Conservation (phyloP, 257 asterid genomes). For the Rehmannia glutinosa region DNA sequence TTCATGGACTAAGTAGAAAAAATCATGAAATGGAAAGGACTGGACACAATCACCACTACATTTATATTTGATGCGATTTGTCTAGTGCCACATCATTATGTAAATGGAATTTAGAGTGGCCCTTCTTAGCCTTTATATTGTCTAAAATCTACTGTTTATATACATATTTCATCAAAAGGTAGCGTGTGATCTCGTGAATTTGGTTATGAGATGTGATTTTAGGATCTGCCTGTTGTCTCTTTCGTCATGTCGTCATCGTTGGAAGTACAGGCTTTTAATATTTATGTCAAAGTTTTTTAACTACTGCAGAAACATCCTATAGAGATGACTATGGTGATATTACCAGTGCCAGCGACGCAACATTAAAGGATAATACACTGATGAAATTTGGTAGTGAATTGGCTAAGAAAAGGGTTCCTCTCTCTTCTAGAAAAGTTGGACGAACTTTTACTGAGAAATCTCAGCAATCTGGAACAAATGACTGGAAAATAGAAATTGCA, state of each 20-base stretch:
- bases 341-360: constrained; percentile 53
- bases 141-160: background rate
- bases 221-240: background rate
- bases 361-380: constrained; percentile 38
- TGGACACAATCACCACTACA: background rate
- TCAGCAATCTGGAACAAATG: constrained; percentile 51
- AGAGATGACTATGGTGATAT: constrained; percentile 69
- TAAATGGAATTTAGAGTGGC: background rate
- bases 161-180: background rate
- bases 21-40: background rate
- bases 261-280: constrained; percentile 10
- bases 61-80: background rate
- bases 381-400: constrained; percentile 40
- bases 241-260: constrained; percentile 10
- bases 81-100: background rate
- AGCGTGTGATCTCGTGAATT: background rate
- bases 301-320: constrained; percentile 56
- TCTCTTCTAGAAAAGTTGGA: constrained; percentile 52
- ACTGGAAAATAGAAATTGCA: constrained; percentile 81
- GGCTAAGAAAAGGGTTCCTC: constrained; percentile 51
- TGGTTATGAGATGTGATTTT: constrained; percentile 12
- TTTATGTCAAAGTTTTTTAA: constrained; percentile 15
- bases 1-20: constrained; percentile 1
- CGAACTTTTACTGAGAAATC: constrained; percentile 49
- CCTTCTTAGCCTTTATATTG: background rate